Evolutionary conservation across 2,329 filamentous ascomycete genomes (phyloP).

Genomic region (Tolypocladium tropicale): DNA sequence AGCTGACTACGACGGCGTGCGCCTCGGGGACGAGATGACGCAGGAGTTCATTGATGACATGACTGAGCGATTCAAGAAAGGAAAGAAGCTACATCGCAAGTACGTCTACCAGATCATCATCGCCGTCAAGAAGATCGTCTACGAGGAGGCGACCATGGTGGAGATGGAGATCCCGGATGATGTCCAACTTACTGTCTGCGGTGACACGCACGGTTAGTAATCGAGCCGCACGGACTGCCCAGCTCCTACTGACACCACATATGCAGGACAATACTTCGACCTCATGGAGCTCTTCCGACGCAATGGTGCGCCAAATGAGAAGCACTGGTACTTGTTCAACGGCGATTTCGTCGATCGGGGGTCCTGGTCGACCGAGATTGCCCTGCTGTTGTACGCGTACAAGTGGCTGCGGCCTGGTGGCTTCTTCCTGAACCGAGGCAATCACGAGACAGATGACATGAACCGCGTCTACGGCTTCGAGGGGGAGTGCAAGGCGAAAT

Average conservation of each 20-base stretch:
- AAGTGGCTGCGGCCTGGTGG: slow-evolving; percentile 84
- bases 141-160: slow-evolving; percentile 93
- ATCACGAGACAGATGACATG: slow-evolving; percentile 99
- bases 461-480: slow-evolving; percentile 98
- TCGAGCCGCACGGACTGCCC: not conserved
- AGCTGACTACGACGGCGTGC: slow-evolving; percentile 72
- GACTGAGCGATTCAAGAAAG: slow-evolving; percentile 89
- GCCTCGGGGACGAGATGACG: slow-evolving; percentile 75
- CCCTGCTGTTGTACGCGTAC: slow-evolving; percentile 85
- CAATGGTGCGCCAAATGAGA: slow-evolving; percentile 75
- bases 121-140: slow-evolving; percentile 79
- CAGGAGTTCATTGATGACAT: slow-evolving; percentile 96
- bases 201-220: slow-evolving; percentile 80
- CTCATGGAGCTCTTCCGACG: slow-evolving; percentile 91
- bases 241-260: not conserved
- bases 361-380: slow-evolving; percentile 97
- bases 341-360: slow-evolving; percentile 97
- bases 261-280: slow-evolving; percentile 89
- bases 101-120: slow-evolving; percentile 96
- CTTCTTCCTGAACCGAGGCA: slow-evolving; percentile 95
- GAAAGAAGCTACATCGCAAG: slow-evolving; percentile 91
- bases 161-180: slow-evolving; percentile 75
- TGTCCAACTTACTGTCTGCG: slow-evolving; percentile 81
- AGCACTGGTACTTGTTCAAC: slow-evolving; percentile 94
- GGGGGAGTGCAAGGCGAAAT: slow-evolving; percentile 96